These are phyloP conservation scores for Citropsis articulata DNA, from an alignment of 345 rosid genomes.

Conservation along the genomic window DNA sequence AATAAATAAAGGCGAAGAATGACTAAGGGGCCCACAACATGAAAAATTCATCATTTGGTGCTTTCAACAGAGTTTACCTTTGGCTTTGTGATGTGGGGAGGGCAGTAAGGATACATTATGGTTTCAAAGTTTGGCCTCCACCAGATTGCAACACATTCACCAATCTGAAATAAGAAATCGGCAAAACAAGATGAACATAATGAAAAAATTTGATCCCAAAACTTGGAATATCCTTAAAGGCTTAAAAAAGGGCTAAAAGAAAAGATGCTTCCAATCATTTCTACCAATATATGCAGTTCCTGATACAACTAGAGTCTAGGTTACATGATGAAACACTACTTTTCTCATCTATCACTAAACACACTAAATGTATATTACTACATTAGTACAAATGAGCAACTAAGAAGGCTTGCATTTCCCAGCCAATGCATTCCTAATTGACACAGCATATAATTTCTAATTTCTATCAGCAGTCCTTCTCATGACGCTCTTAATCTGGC, in stretches of 20 bases:
- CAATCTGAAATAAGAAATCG: constrained; percentile 50
- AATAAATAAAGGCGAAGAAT: neutral
- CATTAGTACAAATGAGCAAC: neutral
- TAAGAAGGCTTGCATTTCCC: neutral
- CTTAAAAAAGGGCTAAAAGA: constrained; percentile 2
- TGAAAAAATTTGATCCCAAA: neutral
- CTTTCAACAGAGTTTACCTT: constrained; percentile 47
- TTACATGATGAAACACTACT: neutral
- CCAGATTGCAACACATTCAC: constrained; percentile 95
- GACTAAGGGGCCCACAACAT: neutral
- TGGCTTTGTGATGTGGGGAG: constrained; percentile 94
- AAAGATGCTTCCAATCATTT: neutral
- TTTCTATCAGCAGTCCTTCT: neutral
- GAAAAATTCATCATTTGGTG: neutral
- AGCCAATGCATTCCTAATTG: neutral
- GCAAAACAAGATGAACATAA: constrained; percentile 5
- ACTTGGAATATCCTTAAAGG: neutral
- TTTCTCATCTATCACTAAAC: constrained; percentile 14
- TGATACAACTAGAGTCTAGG: neutral
- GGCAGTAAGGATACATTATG: constrained; percentile 95
- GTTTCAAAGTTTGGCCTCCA: constrained; percentile 99
- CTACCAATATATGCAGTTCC: neutral
- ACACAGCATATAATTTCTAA: neutral
- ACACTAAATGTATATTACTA: neutral
- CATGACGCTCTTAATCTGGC: neutral